phyloP scores from a whole-genome alignment of 495 filamentous ascomycete genomes.

The Chaetomium fimeti region DNA sequence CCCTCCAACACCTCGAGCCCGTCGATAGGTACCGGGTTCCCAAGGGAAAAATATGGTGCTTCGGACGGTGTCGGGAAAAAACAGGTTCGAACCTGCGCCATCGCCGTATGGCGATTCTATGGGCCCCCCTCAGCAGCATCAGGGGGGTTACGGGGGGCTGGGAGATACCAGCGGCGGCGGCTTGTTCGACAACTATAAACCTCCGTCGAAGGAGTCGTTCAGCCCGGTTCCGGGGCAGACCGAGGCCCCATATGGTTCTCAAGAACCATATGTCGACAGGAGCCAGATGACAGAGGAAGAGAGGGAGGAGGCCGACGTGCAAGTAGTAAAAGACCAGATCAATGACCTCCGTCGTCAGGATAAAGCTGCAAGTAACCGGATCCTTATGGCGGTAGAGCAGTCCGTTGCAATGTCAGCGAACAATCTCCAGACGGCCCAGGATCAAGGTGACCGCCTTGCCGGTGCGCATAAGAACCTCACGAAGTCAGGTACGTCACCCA shows the following conservation, averaged over 20 bases:
- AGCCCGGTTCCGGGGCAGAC: slow-evolving; percentile 31
- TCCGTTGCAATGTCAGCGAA: too few relatives aligned
- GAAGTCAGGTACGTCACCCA: too few relatives aligned
- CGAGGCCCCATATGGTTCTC: slow-evolving; percentile 36
- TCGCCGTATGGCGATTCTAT: slow-evolving; percentile 29
- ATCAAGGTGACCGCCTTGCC: too few relatives aligned
- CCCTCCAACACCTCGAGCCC: not conserved
- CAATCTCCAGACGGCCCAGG: too few relatives aligned
- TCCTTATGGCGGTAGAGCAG: too few relatives aligned
- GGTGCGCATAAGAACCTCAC: too few relatives aligned
- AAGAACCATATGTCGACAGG: slow-evolving; percentile 55
- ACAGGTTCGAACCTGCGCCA: slow-evolving; percentile 62
- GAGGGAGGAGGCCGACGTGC: slow-evolving; percentile 31
- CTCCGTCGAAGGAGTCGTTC: slow-evolving; percentile 35
- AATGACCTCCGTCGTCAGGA: too few relatives aligned
- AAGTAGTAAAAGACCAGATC: slow-evolving; percentile 20
- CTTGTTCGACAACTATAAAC: slow-evolving; percentile 61
- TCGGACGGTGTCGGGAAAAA: slow-evolving; percentile 54
- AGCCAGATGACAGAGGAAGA: slow-evolving; percentile 69
- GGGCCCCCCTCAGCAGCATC: slow-evolving; percentile 35
- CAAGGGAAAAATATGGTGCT: slow-evolving; percentile 14
- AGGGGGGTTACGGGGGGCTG: slow-evolving; percentile 73
- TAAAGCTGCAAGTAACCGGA: too few relatives aligned
- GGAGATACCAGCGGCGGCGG: slow-evolving; percentile 56
- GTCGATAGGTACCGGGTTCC: not conserved